Base-by-base conservation (phyloP, 2,329 filamentous ascomycete genomes). In the Alternaria ethzedia region DNA sequence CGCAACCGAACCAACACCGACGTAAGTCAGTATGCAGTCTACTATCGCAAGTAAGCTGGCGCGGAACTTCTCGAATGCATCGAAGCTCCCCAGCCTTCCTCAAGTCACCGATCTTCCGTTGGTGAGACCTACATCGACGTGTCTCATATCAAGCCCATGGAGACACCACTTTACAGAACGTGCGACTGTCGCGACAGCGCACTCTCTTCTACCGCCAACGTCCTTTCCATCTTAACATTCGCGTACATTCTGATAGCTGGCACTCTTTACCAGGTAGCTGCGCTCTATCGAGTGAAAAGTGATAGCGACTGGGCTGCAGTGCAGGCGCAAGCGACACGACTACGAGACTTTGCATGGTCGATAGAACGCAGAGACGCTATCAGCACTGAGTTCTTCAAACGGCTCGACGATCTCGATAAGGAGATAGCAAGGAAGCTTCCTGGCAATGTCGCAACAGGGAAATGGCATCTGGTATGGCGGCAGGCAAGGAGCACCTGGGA, bases 391-490 rank as follows among this genome's bases (percentile, higher is more conserved):
- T 41, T 41, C 36, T 41, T 41, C 36, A 41, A 41, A 41, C 36
- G 36, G 3, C 36, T 41, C 0, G 36, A 41, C 36, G 36, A 41
- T 17, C 36, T 41, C 0, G 36, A 36, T 23, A 47, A 25, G 23
- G 21, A 23, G 13, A 47, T 47, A 47, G 45, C 45, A 25, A 4
- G 23, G 21, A 47, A 47, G 21, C 21, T 47, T 23, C 20, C 45
- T 15, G 45, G 45, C 21, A 15, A 47, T 25, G 23, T 6, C 21
- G 23, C 23, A 25, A 47, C 45, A n/a, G 45, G 45, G 26, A 54
- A 54, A 30, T 54, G 50, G 50, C 32, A 54, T 54, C 50, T 54
- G 26, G 32, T 54, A 15, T 54, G 50, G 50, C 50, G 50, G 30
- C 50, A 54, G 50, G 10, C 23, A 23, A 23, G 23, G 45, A 47